These are phyloP conservation scores for Suhomyces faveliae DNA, from an alignment of 805 yeast genomes.

Conservation along the genomic window DNA sequence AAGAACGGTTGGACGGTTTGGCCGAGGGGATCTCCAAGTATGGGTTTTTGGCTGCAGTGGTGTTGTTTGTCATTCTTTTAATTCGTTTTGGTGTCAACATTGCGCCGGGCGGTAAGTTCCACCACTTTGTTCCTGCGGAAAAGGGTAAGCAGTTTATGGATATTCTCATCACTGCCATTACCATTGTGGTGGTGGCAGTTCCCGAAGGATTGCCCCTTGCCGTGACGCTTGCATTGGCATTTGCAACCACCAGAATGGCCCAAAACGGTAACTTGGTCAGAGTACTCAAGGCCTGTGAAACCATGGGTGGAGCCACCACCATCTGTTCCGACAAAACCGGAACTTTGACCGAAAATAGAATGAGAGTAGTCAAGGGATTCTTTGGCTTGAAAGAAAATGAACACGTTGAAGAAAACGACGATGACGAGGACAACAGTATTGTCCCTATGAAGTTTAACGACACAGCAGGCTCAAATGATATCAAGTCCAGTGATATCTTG, in stretches of 20 bases:
- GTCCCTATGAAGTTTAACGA: constrained; percentile 49
- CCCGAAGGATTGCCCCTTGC: constrained; percentile 99
- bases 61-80: constrained; percentile 79
- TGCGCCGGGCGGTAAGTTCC: constrained; percentile 48
- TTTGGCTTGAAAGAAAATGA: constrained; percentile 42
- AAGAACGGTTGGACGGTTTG: constrained; percentile 70
- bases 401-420: neutral
- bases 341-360: constrained; percentile 88
- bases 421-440: neutral
- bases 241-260: constrained; percentile 98
- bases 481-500: constrained; percentile 23
- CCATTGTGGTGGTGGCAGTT: constrained; percentile 96
- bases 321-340: constrained; percentile 98
- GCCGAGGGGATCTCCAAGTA: constrained; percentile 96
- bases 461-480: constrained; percentile 23
- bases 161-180: constrained; percentile 85
- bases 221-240: constrained; percentile 93
- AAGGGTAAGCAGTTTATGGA: constrained; percentile 84
- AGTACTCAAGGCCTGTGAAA: constrained; percentile 89
- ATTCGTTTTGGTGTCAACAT: constrained; percentile 68
- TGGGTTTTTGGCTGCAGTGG: constrained; percentile 80
- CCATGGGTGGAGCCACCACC: constrained; percentile 98
- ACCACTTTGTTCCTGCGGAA: constrained; percentile 51
- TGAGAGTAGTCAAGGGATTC: constrained; percentile 83
- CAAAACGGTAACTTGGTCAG: constrained; percentile 95